Conservation (phyloP, 305 asterid species). For the Plantago rigida region DNA sequence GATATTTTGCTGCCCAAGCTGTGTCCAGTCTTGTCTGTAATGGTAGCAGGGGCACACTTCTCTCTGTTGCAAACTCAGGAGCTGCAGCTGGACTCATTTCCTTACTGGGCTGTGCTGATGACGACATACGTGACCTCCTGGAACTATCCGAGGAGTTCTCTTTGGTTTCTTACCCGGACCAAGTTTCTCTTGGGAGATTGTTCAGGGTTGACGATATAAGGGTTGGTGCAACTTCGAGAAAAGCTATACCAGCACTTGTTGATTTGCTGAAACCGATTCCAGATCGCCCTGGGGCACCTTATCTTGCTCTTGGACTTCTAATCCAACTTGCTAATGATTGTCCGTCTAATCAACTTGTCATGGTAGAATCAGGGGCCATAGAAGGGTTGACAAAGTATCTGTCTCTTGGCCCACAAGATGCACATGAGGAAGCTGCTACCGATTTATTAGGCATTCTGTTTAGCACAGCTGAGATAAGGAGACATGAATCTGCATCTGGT, state of each 20-base stretch:
- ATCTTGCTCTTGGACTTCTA: constrained; percentile 80
- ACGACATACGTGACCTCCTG: constrained; percentile 66
- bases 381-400: constrained; percentile 94
- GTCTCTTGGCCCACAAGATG: constrained; percentile 92
- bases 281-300: constrained; percentile 98
- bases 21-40: constrained; percentile 92
- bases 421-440: constrained; percentile 97
- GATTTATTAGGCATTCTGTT: constrained; percentile 88
- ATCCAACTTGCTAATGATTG: constrained; percentile 84
- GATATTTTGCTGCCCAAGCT: constrained; percentile 96
- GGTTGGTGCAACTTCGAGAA: constrained; percentile 90
- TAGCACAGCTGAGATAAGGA: constrained; percentile 89
- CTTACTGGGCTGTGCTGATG: constrained; percentile 90
- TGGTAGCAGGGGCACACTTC: constrained; percentile 99
- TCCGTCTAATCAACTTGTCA: constrained; percentile 71
- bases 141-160: constrained; percentile 76
- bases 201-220: constrained; percentile 96
- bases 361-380: constrained; percentile 97
- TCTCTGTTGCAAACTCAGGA: constrained; percentile 96
- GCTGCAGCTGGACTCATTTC: constrained; percentile 86
- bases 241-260: constrained; percentile 95
- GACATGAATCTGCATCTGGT: constrained; percentile 93
- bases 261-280: constrained; percentile 98
- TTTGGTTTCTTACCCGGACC: constrained; percentile 83
- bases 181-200: constrained; percentile 88